These are phyloP conservation scores for Borovskyia barvae DNA, from an alignment of 208 protist species.

Conservation along the genomic window DNA sequence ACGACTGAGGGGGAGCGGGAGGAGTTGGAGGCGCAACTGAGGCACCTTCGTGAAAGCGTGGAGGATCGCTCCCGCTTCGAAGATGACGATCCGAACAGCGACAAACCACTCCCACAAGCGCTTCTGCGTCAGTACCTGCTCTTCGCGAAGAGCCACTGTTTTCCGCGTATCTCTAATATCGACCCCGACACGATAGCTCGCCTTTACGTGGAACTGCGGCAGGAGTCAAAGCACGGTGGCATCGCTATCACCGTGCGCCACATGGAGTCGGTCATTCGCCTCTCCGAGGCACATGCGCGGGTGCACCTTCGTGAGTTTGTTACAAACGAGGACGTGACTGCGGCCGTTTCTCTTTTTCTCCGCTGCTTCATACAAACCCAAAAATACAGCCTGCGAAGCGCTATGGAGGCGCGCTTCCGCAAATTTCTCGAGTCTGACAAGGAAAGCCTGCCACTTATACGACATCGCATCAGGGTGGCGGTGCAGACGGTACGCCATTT, in stretches of 20 bases:
- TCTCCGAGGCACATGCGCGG: constrained; percentile 97
- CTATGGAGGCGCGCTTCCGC: constrained; percentile 85
- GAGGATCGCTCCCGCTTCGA: constrained; percentile 43
- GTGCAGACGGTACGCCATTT: constrained; percentile 80
- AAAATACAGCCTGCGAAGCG: constrained; percentile 89
- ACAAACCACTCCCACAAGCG: constrained; percentile 91
- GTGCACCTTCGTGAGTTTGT: constrained; percentile 98
- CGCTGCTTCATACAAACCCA: constrained; percentile 98
- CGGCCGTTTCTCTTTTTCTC: constrained; percentile 97
- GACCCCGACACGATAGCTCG: constrained; percentile 93
- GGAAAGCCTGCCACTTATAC: constrained; percentile 85
- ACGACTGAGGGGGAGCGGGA: constrained; percentile 64
- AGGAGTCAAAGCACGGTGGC: constrained; percentile 93
- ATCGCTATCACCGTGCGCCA: constrained; percentile 98
- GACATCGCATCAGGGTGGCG: constrained; percentile 81
- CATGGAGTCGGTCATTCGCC: constrained; percentile 98
- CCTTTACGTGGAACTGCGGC: constrained; percentile 97
- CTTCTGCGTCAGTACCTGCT: constrained; percentile 98
- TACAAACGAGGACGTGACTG: constrained; percentile 96
- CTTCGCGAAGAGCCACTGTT: constrained; percentile 93
- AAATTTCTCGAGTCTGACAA: constrained; percentile 87
- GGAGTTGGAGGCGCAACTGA: constrained; percentile 50
- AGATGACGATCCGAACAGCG: constrained; percentile 82
- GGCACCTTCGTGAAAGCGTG: constrained; percentile 41
- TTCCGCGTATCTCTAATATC: constrained; percentile 91